Evolutionary conservation across 192 early-diverging fungal genomes (phyloP), one percentile per base, ranked within the genome.

Genomic region (Globomyces pollinis-pini): DNA sequence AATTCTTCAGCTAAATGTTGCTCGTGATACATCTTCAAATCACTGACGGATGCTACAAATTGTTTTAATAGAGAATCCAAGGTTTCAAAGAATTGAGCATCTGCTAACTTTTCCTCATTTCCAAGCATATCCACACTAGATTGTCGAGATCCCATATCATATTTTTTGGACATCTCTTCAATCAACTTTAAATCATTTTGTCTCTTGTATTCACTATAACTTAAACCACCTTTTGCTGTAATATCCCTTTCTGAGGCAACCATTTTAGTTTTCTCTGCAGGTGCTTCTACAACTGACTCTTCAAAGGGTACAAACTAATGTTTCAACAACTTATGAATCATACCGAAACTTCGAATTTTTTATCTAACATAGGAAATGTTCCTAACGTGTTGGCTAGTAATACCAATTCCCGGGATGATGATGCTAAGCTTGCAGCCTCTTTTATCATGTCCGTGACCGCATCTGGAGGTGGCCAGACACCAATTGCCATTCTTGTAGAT

Each of bases 391-490:
- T 79, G n/a, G 74, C 67, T 3, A 79, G 33, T 18, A 69, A 63
- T 5, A 58, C 63, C 5, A 79, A 38, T 33, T 59, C 51, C 31
- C 60, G 47, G 42, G 71, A 71, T 0, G 63, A 30, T 50, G 51
- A 57, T 18, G 69, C 71, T 3, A 79, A 50, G 29, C 53, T 44
- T 1, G 64, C 57, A 9, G 77, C 77, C 59, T 60, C 23, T 45
- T 59, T 57, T 2, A 70, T 71, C 77, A 79, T 79, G n/a, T 79
- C 77, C 0, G 38, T 15, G 29, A 74, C 53, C 1, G 77, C 77
- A 45, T 72, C 52, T 30, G 72, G 57, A 11, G 77, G 74, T 21
- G 77, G 77, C 77, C 77, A 77, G 29, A 79, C 72, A 0, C 77
- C 77, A 45, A 77, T 68, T 2, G 77, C 73, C n/a, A 79, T 70